Evolutionary conservation across 305 asterid genomes (phyloP), one percentile per base, ranked within the genome.

Genomic region (Fraxinus nigra): DNA sequence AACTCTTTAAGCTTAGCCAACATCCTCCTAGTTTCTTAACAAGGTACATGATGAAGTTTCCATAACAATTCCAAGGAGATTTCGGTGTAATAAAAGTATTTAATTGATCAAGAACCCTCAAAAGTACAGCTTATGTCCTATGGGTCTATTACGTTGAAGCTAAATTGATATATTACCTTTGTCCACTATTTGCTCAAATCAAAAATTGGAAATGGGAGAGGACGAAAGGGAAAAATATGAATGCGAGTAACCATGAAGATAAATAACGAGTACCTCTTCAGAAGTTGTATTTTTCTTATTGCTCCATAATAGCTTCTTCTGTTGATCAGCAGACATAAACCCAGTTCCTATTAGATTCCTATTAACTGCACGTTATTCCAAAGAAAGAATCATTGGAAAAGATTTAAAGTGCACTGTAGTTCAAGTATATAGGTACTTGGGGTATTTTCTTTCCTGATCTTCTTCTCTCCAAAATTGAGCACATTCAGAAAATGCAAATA

Each of bases 311-410:
- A 24, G 26, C 26, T 24, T 24, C 26, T 24, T 24, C 26, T 24
- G 26, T 86, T 95, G 99, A 89, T 95, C 99, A 84, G 98, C 86
- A 48, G 99, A 89, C 98, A 95, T 90, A 86, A 77, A 87, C 24
- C 99, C 98, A 81, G 99, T 92, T 78, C 99, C 98, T 81, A 92
- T 89, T 80, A 95, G 89, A 82, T 95, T 94, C 88, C 86, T 92
- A 82, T 93, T 95, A 76, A 95, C 99, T 95, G 91, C 80, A 38
- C 51, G 46, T 77, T 79, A 85, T 82, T 67, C 61, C 86, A 79
- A 73, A 82, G 65, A 65, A n/a, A 70, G 46, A 56, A 63, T 74
- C 61, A 77, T 48, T 70, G 26, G 16, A 72, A 81, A 77, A 80
- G 34, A 81, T 80, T 63, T 10, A 26, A 65, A 65, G 37, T 11